These are phyloP conservation scores for Amylocarpus encephaloides DNA, from an alignment of 2,329 filamentous ascomycete genomes.

Conservation along the genomic window DNA sequence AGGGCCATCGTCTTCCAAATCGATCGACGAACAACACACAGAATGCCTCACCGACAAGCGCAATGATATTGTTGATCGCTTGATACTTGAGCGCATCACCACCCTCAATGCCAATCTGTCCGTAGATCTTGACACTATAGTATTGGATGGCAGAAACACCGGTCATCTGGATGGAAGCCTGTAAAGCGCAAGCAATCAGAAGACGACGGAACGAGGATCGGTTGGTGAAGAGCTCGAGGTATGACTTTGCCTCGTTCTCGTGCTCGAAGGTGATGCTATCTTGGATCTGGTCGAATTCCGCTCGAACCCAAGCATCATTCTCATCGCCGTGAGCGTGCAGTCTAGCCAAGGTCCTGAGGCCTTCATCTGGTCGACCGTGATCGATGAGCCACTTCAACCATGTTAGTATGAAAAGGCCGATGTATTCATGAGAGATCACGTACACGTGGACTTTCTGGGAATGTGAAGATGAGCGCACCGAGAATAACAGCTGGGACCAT, in stretches of 20 bases:
- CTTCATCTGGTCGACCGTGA: constrained; percentile 48
- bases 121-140: constrained; percentile 52
- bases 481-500: constrained; percentile 50
- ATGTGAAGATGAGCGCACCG: constrained; percentile 50
- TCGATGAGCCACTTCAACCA: constrained; percentile 51
- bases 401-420: background rate
- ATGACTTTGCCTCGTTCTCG: constrained; percentile 57
- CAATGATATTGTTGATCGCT: constrained; percentile 58
- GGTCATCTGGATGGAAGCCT: constrained; percentile 61
- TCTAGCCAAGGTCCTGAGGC: constrained; percentile 50
- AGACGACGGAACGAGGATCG: constrained; percentile 56
- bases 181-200: constrained; percentile 53
- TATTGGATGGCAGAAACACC: constrained; percentile 60
- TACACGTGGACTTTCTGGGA: constrained; percentile 50
- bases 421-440: constrained; percentile 24
- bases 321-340: constrained; percentile 55
- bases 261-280: constrained; percentile 56
- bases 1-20: constrained; percentile 63
- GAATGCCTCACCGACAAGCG: constrained; percentile 50
- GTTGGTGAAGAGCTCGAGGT: constrained; percentile 53
- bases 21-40: constrained; percentile 61
- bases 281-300: constrained; percentile 58
- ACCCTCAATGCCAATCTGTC: constrained; percentile 51
- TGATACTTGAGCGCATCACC: constrained; percentile 57
- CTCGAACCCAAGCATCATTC: constrained; percentile 54